phyloP scores from a whole-genome alignment of 202 grass and related monocot genomes.

The Panicum hallii region DNA sequence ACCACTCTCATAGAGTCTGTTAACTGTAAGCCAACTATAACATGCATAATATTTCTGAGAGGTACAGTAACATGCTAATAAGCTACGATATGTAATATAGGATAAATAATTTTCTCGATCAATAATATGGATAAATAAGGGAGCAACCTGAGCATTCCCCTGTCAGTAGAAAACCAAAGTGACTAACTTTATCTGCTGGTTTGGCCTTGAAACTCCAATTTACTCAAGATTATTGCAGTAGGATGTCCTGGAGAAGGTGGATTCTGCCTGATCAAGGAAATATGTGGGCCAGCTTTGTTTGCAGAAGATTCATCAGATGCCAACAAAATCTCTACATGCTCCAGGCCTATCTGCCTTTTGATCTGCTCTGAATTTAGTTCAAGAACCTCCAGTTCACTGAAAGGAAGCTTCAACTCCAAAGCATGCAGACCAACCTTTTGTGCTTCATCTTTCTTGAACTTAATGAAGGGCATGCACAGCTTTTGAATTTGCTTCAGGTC shows the following conservation, averaged over 20 bases:
- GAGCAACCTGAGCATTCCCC: no score
- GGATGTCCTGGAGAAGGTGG: conserved; percentile 76
- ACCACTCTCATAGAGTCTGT: no score
- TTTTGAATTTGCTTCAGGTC: conserved; percentile 67
- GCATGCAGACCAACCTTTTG: conserved; percentile 51
- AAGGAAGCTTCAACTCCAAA: conserved; percentile 61
- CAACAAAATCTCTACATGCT: conserved; percentile 60
- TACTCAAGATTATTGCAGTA: conserved; percentile 64
- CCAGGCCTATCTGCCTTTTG: conserved; percentile 71
- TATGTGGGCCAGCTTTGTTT: conserved; percentile 46
- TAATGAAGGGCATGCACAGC: conserved; percentile 73
- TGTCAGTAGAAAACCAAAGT: background rate
- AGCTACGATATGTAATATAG: no score
- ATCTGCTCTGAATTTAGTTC: conserved; percentile 68
- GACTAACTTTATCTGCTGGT: background rate
- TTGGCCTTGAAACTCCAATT: conserved; percentile 49
- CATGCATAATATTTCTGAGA: no score
- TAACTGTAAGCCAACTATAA: no score
- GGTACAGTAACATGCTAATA: no score
- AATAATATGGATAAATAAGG: no score
- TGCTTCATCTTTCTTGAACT: conserved; percentile 67
- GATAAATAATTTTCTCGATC: no score
- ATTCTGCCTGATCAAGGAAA: conserved; percentile 59
- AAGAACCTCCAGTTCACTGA: conserved; percentile 67
- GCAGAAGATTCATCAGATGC: conserved; percentile 41